Conservation (phyloP, 768 basidiomycete species). For the Cyclocybe aegerita region DNA sequence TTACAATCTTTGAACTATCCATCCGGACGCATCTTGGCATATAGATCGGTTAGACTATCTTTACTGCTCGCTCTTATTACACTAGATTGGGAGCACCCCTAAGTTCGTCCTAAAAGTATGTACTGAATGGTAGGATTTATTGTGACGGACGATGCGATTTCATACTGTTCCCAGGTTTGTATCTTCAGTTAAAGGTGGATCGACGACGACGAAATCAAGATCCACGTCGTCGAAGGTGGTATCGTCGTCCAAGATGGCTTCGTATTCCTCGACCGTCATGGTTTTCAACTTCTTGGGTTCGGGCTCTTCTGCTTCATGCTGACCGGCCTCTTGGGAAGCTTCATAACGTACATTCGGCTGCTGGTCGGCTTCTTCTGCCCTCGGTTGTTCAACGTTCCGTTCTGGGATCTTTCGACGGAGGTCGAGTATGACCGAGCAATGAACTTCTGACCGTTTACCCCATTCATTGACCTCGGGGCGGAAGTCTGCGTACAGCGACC, state of each 20-base stretch:
- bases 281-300: constrained; percentile 40
- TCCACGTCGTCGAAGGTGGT: constrained; percentile 44
- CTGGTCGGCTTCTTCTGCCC: background rate
- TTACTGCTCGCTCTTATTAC: constrained; percentile 8
- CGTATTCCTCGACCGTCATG: constrained; percentile 51
- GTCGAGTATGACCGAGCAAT: constrained; percentile 65
- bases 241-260: constrained; percentile 48
- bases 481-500: constrained; percentile 83
- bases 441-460: constrained; percentile 80
- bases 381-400: background rate
- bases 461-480: constrained; percentile 80
- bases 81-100: constrained; percentile 7
- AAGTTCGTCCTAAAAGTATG: constrained; percentile 14
- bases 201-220: constrained; percentile 25
- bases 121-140: constrained; percentile 12
- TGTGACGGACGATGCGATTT: constrained; percentile 3
- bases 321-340: background rate
- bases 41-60: constrained; percentile 17
- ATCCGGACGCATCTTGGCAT: constrained; percentile 16
- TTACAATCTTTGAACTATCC: constrained; percentile 1
- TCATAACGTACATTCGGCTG: constrained; percentile 1
- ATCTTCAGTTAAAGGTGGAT: no score
- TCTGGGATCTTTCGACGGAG: constrained; percentile 38
- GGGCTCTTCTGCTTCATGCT: constrained; percentile 22
- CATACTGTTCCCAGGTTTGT: background rate